Base-by-base conservation (phyloP, 257 asterid species). In the Buddleja alternifolia region DNA sequence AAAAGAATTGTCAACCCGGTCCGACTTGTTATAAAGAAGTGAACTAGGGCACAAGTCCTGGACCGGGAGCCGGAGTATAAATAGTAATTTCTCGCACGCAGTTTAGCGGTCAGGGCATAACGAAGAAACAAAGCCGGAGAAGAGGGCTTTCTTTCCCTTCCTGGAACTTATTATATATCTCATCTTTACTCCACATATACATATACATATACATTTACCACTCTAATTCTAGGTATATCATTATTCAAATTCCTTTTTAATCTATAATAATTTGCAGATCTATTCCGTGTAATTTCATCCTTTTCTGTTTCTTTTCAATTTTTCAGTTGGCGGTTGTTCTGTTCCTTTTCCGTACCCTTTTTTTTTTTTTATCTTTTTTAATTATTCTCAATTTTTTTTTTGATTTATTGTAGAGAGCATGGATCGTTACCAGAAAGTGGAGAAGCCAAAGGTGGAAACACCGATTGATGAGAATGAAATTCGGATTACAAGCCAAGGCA, bases 381-480 rank as follows among this genome's bases (percentile, higher is more conserved):
- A 21, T 25, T n/a, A n/a, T 64, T 16, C 45, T 15, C 36, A 4
- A 25, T 66, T 73, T 50, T 20, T 61, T 47, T 19, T 10, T 14
- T n/a, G 52, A 9, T n/a, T 72, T 65, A 5, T 37, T 20, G 36
- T 45, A 71, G 81, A 71, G 81, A 78, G 74, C 75, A 88, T 88
- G 95, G 92, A 88, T 85, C 87, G 95, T 57, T 88, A 85, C 85
- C 90, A 85, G 81, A 85, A 82, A 77, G 89, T 85, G 60, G 91
- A 85, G 83, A 88, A 81, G 78, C 81, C 95, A n/a, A 83, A 69
- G 80, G 80, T 45, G 69, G 95, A 88, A 48, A 72, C 80, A 10
- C 78, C 89, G 2, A 85, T 88, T 61, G 82, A 72, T 53, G 92
- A 85, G 71, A 83, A 88, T 81, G 95, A 88, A 72, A 85, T 88